Base-by-base conservation (phyloP, 2,329 filamentous ascomycete genomes). In the Beauveria scarabaeidicola region DNA sequence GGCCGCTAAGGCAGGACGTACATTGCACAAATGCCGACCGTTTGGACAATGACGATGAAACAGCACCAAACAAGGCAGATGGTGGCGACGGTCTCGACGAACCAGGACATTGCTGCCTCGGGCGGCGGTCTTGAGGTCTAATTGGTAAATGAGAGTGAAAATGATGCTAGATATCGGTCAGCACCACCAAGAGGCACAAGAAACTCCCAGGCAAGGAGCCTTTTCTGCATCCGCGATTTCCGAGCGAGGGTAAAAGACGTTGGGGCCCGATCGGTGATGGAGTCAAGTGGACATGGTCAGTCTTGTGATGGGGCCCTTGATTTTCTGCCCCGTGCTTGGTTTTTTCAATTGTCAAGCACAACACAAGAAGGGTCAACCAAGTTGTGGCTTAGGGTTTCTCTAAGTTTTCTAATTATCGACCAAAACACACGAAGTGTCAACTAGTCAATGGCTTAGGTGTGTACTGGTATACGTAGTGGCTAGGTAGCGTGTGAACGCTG, bases 21-120 rank as follows among this genome's bases (percentile, higher is more conserved):
- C 84, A 86, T 74, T 64, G 83, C 76, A 59, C 72, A 76, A 60
- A 81, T 78, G 60, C 84, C 84, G 57, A 86, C 77, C 36, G 67
- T 67, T 65, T 87, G 81, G 29, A 87, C 80, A 6, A 78, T 44
- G 44, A 83, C 66, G 27, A 87, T 75, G 38, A 78, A 66, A 56
- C 72, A 69, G 66, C 76, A 79, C 82, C 85, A 86, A 62, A 77
- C 66, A 43, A 83, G 73, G 64, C 77, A 81, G 53, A 75, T 69
- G 58, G 73, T 71, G 64, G 82, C 81, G 52, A 78, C 63, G 46
- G 66, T 67, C 61, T 78, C 71, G 53, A 70, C 60, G 47, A 69
- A 59, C 32, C 63, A 60, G 56, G 65, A 64, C 69, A 73, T 74
- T 61, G 62, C 63, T 36, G 58, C 25, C 41, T 51, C 61, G 44